phyloP scores from a whole-genome alignment of 805 yeast species.

The Teunomyces stri region DNA sequence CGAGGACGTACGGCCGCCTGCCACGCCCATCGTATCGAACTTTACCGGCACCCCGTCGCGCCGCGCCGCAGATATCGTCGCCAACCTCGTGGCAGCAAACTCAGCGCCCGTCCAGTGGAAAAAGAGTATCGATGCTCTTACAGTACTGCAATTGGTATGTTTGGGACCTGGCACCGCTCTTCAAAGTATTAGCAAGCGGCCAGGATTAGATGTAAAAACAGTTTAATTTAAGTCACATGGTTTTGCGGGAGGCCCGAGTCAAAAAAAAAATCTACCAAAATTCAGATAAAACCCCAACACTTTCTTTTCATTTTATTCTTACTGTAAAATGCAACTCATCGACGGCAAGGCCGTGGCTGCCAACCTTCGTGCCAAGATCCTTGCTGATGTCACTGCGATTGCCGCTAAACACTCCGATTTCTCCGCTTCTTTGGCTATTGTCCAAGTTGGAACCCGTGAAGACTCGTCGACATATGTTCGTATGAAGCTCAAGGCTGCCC shows the following conservation, averaged over 20 bases:
- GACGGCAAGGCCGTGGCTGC: constrained; percentile 47
- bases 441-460: constrained; percentile 75
- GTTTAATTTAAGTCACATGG: not conserved
- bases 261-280: not conserved
- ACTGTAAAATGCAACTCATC: constrained; percentile 28
- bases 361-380: constrained; percentile 36
- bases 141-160: constrained; percentile 22
- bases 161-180: constrained; percentile 42
- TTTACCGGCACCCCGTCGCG: constrained; percentile 25
- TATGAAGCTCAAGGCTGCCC: constrained; percentile 77
- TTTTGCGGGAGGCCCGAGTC: not conserved
- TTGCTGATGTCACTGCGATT: constrained; percentile 38
- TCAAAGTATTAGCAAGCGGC: constrained; percentile 12
- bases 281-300: not conserved
- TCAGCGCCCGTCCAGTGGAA: constrained; percentile 46
- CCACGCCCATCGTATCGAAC: constrained; percentile 40
- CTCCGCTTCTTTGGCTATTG: constrained; percentile 62
- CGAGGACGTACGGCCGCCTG: constrained; percentile 6
- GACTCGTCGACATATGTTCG: constrained; percentile 81
- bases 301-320: not conserved
- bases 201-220: not conserved
- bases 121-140: constrained; percentile 26
- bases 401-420: constrained; percentile 51
- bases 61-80: constrained; percentile 22
- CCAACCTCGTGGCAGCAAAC: constrained; percentile 37